Conservation (phyloP, 306 rosid genomes). For the Fagus crenata region DNA sequence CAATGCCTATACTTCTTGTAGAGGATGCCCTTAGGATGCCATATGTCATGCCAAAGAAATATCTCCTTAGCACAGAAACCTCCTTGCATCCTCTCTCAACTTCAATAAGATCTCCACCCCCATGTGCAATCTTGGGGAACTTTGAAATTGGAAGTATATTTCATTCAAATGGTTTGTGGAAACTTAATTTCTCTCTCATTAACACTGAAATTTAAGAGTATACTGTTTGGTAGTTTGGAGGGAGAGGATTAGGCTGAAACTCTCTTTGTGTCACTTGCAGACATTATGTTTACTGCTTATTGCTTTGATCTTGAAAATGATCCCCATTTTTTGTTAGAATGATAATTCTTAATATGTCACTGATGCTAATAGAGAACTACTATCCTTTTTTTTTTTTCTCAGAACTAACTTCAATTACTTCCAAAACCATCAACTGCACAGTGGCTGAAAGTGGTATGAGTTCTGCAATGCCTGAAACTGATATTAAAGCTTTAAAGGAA, state of each 20-base stretch:
- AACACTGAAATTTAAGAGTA: not conserved
- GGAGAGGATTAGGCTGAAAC: not conserved
- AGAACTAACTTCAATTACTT: conserved; percentile 35
- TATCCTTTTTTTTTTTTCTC: conserved; percentile 14
- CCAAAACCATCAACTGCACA: conserved; percentile 9
- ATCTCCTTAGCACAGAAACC: no score
- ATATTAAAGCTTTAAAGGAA: conserved; percentile 56
- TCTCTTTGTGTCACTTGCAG: not conserved
- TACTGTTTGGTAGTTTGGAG: not conserved
- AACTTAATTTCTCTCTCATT: not conserved
- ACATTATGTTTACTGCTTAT: not conserved
- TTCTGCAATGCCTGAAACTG: conserved; percentile 55
- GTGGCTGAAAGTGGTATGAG: conserved; percentile 44
- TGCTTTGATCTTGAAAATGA: not conserved
- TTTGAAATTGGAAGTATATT: not conserved
- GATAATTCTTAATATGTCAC: not conserved
- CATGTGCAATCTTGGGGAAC: no score
- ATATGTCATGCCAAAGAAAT: no score
- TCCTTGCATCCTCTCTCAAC: no score
- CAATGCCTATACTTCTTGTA: no score
- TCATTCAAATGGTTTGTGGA: not conserved
- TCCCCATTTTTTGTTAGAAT: not conserved
- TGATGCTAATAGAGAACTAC: conserved; percentile 15
- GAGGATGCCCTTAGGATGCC: no score
- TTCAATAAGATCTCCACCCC: no score